phyloP scores from a whole-genome alignment of 1,284 basidiomycete species.

The Apiotrichum montevideense region DNA sequence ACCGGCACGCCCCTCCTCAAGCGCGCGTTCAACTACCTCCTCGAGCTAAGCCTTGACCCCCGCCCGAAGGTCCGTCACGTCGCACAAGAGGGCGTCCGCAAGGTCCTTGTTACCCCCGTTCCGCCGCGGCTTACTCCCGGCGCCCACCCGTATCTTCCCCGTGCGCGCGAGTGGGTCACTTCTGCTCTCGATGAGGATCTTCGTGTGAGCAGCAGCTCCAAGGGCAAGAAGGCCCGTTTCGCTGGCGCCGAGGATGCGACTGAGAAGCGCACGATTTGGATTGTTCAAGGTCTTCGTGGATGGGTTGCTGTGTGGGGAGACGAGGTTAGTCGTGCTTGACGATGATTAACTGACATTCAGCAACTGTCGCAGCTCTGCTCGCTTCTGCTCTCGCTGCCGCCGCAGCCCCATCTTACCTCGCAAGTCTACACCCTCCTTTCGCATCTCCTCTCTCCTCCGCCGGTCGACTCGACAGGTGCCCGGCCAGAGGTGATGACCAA shows the following conservation, averaged over 20 bases:
- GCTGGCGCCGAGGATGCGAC: constrained; percentile 51
- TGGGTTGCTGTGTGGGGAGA: constrained; percentile 59
- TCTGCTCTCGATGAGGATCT: constrained; percentile 62
- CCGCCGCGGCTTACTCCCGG: constrained; percentile 57
- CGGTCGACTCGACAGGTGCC: constrained; percentile 31
- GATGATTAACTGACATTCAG: constrained; percentile 29
- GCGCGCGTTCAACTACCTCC: constrained; percentile 62
- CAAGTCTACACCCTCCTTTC: constrained; percentile 73
- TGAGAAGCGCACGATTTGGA: constrained; percentile 68
- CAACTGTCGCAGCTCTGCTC: constrained; percentile 62
- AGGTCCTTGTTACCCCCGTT: constrained; percentile 67
- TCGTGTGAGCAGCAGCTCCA: constrained; percentile 49
- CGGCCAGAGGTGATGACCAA: constrained; percentile 41
- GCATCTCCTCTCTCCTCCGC: constrained; percentile 58
- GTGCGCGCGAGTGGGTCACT: constrained; percentile 74
- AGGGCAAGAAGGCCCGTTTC: constrained; percentile 58
- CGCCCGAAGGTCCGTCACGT: constrained; percentile 90
- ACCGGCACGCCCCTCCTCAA: constrained; percentile 64
- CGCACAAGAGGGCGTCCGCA: constrained; percentile 76
- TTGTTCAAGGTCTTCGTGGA: constrained; percentile 62
- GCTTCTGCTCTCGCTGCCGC: constrained; percentile 68
- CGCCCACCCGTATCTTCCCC: constrained; percentile 70
- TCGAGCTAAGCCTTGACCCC: constrained; percentile 77
- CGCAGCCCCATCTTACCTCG: constrained; percentile 76
- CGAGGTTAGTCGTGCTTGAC: constrained; percentile 34